These are phyloP conservation scores for Candida pseudocylindracea DNA, from an alignment of 1,139 yeast species.

Conservation along the genomic window DNA sequence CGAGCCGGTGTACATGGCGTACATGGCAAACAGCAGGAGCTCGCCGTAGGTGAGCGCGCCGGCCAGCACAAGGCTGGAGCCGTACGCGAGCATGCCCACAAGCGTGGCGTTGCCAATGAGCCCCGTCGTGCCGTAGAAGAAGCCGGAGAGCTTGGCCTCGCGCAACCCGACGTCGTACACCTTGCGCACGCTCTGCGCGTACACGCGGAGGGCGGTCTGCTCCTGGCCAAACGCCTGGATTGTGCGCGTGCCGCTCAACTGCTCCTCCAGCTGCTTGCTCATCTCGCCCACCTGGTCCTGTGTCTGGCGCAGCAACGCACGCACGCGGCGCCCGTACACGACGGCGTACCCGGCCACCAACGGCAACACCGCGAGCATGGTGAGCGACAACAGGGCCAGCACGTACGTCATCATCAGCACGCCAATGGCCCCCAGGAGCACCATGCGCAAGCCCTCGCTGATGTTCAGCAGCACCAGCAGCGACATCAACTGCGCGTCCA, in stretches of 20 bases:
- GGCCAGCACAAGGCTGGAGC: conserved; percentile 52
- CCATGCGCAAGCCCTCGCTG: conserved; percentile 73
- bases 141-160: conserved; percentile 62
- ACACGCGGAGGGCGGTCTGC: conserved; percentile 20
- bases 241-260: conserved; percentile 65
- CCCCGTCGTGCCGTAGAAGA: conserved; percentile 60
- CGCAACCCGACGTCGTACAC: conserved; percentile 55
- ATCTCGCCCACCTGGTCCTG: conserved; percentile 76
- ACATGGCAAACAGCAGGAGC: conserved; percentile 79
- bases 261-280: conserved; percentile 83
- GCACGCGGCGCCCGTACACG: conserved; percentile 59
- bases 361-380: conserved; percentile 62
- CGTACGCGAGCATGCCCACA: conserved; percentile 53
- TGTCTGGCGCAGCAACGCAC: conserved; percentile 49
- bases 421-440: conserved; percentile 64
- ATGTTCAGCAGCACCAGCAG: conserved; percentile 74
- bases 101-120: conserved; percentile 67
- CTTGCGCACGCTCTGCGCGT: conserved; percentile 44
- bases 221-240: conserved; percentile 86
- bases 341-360: conserved; percentile 59
- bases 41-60: conserved; percentile 73
- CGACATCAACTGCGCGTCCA: conserved; percentile 81
- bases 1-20: conserved; percentile 80
- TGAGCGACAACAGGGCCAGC: conserved; percentile 56
- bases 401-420: conserved; percentile 72